These are phyloP conservation scores for Candida yuanshanica DNA, from an alignment of 805 yeast genomes.

Conservation along the genomic window DNA sequence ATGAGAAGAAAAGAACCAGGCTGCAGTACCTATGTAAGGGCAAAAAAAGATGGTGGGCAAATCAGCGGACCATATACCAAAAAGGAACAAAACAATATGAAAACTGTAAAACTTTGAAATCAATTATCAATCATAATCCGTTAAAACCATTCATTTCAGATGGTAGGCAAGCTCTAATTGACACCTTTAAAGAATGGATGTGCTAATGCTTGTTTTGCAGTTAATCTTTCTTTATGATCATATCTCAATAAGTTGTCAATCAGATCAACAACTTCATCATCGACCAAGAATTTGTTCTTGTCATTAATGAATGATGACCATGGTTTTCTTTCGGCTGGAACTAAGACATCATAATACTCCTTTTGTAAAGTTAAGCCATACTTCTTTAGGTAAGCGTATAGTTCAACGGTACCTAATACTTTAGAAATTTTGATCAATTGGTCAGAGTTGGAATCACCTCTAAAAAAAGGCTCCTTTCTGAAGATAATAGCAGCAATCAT, in stretches of 20 bases:
- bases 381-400: conserved; percentile 61
- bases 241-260: conserved; percentile 74
- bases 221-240: conserved; percentile 83
- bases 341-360: conserved; percentile 72
- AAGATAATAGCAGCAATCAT: conserved; percentile 88
- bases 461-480: conserved; percentile 87
- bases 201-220: conserved; percentile 83
- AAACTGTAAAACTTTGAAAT: too few relatives aligned
- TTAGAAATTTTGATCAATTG: conserved; percentile 86
- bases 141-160: background rate
- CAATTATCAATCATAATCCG: background rate
- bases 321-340: conserved; percentile 72
- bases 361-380: conserved; percentile 66
- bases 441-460: conserved; percentile 86
- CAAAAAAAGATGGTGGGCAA: too few relatives aligned
- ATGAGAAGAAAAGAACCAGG: too few relatives aligned
- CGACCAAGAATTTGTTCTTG: conserved; percentile 61
- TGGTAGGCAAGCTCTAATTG: background rate
- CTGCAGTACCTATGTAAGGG: too few relatives aligned
- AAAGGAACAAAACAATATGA: background rate
- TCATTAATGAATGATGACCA: conserved; percentile 76
- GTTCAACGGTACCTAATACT: conserved; percentile 80
- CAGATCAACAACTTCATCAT: conserved; percentile 71
- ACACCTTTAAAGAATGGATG: conserved; percentile 40
- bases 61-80: too few relatives aligned